Evolutionary conservation across 139 green algal genomes (phyloP), one percentile per base, ranked within the genome.

Genomic region (Haematococcus sp.): DNA sequence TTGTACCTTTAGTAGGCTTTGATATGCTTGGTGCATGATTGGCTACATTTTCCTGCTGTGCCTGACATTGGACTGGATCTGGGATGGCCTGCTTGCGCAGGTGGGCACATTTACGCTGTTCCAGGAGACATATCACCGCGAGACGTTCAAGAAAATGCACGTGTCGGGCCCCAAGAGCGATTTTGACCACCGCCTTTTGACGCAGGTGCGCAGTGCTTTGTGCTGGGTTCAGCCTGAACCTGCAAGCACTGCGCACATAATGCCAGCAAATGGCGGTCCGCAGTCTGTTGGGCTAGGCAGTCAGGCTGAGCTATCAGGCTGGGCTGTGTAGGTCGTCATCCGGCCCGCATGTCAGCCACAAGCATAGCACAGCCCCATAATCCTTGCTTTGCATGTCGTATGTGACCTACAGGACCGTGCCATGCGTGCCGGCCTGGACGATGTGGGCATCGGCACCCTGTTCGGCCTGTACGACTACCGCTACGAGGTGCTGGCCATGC

Each of bases 21-120:
- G n/a, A n/a, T n/a, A 15, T 54, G 44, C 44, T 54, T 54, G 44
- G 44, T 54, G 44, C 44, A 11, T 11, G 15, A 11, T 11, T 54
- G 44, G 44, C 44, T 54, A 15, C 44, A 54, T 15, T 54, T 54
- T 54, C 13, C 44, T 54, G 52, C 52, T 60, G 52, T 27, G 40
- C 40, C 40, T n/a, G n/a, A n/a, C n/a, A n/a, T n/a, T n/a, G n/a
- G n/a, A n/a, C n/a, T n/a, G n/a, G n/a, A n/a, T n/a, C n/a, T n/a
- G n/a, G n/a, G n/a, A n/a, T n/a, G n/a, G n/a, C n/a, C n/a, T n/a
- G n/a, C n/a, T n/a, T n/a, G n/a, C n/a, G 7, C 40, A 88, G 82
- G 78, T 91, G 3, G 87, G 87, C 77, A 92, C 88, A 15, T 92
- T 87, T 75, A 91, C 87, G 2, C 76, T 92, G 34, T 92, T 92